Base-by-base conservation (phyloP, 495 filamentous ascomycete species). In the Podospora didyma region DNA sequence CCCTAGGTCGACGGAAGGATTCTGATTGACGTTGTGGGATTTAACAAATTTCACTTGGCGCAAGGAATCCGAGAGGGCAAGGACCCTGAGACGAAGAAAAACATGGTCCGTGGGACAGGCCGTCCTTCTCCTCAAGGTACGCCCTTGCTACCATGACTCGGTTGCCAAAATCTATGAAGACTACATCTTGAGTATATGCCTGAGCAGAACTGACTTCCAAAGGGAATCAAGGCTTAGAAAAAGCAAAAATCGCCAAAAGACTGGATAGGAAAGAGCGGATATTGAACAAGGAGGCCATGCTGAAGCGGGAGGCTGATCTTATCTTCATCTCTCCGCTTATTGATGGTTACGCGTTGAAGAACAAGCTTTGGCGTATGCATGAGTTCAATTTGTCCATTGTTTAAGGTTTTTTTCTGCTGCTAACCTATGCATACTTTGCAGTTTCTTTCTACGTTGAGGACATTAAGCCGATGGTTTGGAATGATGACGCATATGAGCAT, bases 281-380 rank as follows among this genome's bases (percentile, higher is more conserved):
- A 24, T 56, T 57, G 37, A 72, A 70, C 51, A 73, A 63, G 50
- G 19, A 52, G 51, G 46, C 51, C 7, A 56, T 69, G 60, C 35
- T 67, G 20, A 58, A 23, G 1, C 49, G 53, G 16, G 58, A 66
- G 44, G 51, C 61, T 2, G 51, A 42, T 2, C 61, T 74, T 16
- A 63, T 72, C 55, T 71, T 66, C 47, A 66, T 75, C 44, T 54
- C 62, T 2, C 72, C 68, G 20, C 44, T 72, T 19, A 57, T 75
- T 14, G 53, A 68, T 10, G 74, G 73, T 0, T 76, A 70, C 53
- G 60, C 67, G 19, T 58, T 75, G 35, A 73, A 73, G 56, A 69
- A 64, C 42, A 74, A 75, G 61, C 56, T 67, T 0, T 76, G 72
- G 73, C 39, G 39, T 42, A 31, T 31, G 26, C 26, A 31, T 31